Percentiles rank a stretch among this genome's conserved stretches.
phyloP scores from a whole-genome alignment of 148 eudicot genomes.

The Vaccinium darrowii region DNA sequence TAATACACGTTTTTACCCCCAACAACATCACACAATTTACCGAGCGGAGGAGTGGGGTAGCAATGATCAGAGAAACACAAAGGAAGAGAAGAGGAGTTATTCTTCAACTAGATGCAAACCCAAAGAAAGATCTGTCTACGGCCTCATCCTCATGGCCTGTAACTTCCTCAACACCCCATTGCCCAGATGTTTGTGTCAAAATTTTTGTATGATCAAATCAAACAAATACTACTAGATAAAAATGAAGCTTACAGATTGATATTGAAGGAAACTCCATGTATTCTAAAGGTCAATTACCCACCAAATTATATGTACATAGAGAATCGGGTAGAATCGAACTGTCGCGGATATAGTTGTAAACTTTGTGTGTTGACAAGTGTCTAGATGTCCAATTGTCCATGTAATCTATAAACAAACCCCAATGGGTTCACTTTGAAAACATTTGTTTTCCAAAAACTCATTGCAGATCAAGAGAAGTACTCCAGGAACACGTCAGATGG shows the following conservation, averaged over 20 bases:
- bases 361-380: neutral
- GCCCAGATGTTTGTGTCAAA: neutral
- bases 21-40: neutral
- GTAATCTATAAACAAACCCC: neutral
- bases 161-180: neutral
- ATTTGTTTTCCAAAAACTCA: neutral
- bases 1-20: neutral
- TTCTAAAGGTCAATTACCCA: neutral
- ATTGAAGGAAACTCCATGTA: neutral
- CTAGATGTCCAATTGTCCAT: constrained; percentile 1
- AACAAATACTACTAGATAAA: neutral
- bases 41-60: neutral
- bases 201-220: neutral
- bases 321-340: neutral
- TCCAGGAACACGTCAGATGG: neutral
- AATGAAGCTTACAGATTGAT: neutral
- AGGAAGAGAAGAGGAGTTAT: neutral
- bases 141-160: neutral
- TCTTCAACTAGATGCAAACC: neutral
- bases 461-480: neutral
- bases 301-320: neutral
- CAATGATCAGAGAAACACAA: neutral
- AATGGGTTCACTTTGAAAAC: neutral
- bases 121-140: neutral
- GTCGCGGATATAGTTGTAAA: neutral